Base-by-base conservation (phyloP, 306 rosid species). In the Comarum palustre region DNA sequence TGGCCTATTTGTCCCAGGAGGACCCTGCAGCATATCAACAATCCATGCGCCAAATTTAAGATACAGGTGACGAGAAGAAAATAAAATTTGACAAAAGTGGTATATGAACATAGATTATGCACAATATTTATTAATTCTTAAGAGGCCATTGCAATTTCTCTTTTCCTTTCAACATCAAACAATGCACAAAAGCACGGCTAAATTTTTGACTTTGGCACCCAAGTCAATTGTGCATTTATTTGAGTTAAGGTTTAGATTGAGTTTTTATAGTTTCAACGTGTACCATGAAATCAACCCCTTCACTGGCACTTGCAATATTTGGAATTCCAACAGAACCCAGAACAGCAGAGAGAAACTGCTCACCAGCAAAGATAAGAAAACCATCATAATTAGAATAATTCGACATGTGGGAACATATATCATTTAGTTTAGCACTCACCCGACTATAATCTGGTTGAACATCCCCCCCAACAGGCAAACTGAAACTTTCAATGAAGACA, bases 291-390 rank as follows among this genome's bases (percentile, higher is more conserved):
- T 88, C 88, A 71, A 81, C 72, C 81, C 90, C 97, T 75, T 88
- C 96, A 81, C 79, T 60, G 54, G 89, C 90, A 82, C 85, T 83
- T 54, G 81, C 79, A 69, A 82, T 74, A 71, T 75, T 86, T 77
- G 91, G 78, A 80, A 91, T 77, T 78, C 96, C 96, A 14, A 95
- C 78, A 73, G 99, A 95, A 71, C 96, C 90, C 24, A 95, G 89
- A 83, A 95, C 89, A 52, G 97, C 92, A 66, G 96, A 91, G 70
- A 95, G 76, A 52, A 91, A 83, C 99, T 95, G 89, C 69, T 52
- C 13, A 71, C 46, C 48, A 76, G 22, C 19, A 75, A 74, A 75
- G 69, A 66, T 20, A 52, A 77, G 64, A 67, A 71, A 71, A 72
- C 36, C 54, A 75, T 61, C 24, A 71, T 13, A n/a, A 16, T 68